phyloP scores from a whole-genome alignment of 108 stramenopile species.

The Nannochloropsis gaditana region DNA sequence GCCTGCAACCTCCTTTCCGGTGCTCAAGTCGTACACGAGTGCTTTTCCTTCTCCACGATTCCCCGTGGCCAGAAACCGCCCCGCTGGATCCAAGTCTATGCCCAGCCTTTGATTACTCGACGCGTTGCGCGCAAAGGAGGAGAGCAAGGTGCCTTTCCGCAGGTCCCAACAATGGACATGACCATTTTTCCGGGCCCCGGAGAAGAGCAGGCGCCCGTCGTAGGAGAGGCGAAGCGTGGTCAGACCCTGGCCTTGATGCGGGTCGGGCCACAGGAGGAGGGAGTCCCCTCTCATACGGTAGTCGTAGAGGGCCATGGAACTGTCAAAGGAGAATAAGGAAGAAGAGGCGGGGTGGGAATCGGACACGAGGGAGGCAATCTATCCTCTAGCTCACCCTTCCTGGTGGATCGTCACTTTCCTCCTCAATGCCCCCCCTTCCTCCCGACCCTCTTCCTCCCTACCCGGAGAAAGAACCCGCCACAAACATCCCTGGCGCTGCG shows the following conservation, averaged over 20 bases:
- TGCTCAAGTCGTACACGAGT: constrained; percentile 10
- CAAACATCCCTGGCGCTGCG: constrained; percentile 15
- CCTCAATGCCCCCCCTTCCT: too few species aligned
- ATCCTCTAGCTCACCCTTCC: too few species aligned
- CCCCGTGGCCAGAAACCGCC: background rate
- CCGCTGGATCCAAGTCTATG: background rate
- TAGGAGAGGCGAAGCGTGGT: background rate
- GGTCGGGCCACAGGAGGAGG: background rate
- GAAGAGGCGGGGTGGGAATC: background rate
- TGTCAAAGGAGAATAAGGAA: background rate
- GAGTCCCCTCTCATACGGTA: background rate
- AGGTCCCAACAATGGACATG: constrained; percentile 12
- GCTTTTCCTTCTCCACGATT: background rate
- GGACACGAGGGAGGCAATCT: background rate
- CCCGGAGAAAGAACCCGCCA: background rate
- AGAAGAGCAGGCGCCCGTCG: constrained; percentile 6
- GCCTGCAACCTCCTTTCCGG: background rate
- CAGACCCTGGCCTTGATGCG: background rate
- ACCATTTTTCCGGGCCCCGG: background rate
- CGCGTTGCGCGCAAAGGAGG: constrained; percentile 11
- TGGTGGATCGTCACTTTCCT: too few species aligned
- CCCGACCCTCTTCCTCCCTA: background rate
- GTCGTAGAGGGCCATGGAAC: constrained; percentile 19
- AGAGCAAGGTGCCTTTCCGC: background rate
- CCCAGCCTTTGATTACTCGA: constrained; percentile 6